Evolutionary conservation across 2,329 filamentous ascomycete species (phyloP).

Genomic region (Taxawa tesnikishii): DNA sequence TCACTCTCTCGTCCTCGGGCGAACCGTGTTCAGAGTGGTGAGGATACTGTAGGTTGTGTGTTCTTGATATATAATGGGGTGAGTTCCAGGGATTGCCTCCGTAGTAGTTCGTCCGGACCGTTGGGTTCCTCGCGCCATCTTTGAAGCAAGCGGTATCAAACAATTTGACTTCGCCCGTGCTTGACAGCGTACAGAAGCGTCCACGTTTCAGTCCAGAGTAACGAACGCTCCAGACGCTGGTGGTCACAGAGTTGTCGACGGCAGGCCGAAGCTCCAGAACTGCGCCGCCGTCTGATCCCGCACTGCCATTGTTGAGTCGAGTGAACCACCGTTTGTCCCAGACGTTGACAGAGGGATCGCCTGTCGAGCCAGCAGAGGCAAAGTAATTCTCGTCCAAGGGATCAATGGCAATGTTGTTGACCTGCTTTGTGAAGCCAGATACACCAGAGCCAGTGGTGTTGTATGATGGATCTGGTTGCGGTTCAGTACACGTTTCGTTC

Average conservation of each 20-base stretch:
- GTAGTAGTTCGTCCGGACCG: constrained; percentile 12
- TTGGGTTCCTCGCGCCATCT: constrained; percentile 9
- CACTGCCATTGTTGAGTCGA: constrained; percentile 10
- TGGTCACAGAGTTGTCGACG: constrained; percentile 34
- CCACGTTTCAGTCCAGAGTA: constrained; percentile 48
- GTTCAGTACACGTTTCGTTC: no score
- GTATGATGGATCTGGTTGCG: constrained; percentile 7
- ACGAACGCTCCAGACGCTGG: constrained; percentile 49
- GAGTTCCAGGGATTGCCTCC: constrained; percentile 26
- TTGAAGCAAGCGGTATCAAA: constrained; percentile 43
- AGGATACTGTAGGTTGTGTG: constrained; percentile 29
- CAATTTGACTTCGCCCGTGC: constrained; percentile 45
- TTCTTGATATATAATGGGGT: constrained; percentile 31
- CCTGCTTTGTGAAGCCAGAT: constrained; percentile 43
- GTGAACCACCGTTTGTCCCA: constrained; percentile 57
- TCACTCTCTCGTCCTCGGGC: constrained; percentile 35
- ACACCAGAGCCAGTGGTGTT: constrained; percentile 22
- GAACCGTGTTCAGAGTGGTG: constrained; percentile 31
- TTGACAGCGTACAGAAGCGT: constrained; percentile 46
- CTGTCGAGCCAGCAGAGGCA: constrained; percentile 60
- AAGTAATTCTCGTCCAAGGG: constrained; percentile 75
- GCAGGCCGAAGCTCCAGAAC: constrained; percentile 47
- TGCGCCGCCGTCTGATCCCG: constrained; percentile 23
- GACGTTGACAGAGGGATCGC: constrained; percentile 61
- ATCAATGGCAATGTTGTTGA: constrained; percentile 63